Percentiles rank a stretch among this genome's conserved stretches.
These are phyloP conservation scores for Urtica urens DNA, from an alignment of 306 rosid genomes.

Conservation along the genomic window DNA sequence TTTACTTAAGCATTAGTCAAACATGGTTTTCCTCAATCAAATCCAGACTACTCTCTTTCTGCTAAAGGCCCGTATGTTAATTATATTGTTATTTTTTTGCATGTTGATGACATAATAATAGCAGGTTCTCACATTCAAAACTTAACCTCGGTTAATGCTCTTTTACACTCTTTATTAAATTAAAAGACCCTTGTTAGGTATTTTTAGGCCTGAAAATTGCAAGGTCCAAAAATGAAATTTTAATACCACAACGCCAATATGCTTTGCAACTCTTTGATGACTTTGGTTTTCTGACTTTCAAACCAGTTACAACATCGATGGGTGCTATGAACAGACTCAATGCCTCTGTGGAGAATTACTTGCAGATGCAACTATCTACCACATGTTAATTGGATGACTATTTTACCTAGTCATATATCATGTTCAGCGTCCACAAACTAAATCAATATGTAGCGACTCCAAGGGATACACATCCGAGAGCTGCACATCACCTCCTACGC, in stretches of 20 bases:
- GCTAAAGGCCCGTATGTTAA: not conserved
- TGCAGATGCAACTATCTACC: not conserved
- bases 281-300: not conserved
- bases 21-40: not conserved
- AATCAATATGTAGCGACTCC: not conserved
- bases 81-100: too few species aligned
- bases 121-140: not conserved
- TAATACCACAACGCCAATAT: not conserved
- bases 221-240: not conserved
- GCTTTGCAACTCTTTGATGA: not conserved
- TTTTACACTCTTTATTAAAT: not conserved
- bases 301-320: not conserved
- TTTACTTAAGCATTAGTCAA: not conserved
- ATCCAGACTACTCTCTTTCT: not conserved
- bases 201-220: slow-evolving; percentile 1
- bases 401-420: not conserved
- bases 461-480: too few species aligned
- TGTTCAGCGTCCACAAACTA: not conserved
- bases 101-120: not conserved
- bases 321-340: not conserved
- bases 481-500: not conserved
- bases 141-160: not conserved
- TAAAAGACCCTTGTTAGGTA: not conserved
- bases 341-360: not conserved
- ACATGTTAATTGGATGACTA: not conserved